phyloP scores from a whole-genome alignment of 495 filamentous ascomycete species.

The Aspergillus carlsbadensis region DNA sequence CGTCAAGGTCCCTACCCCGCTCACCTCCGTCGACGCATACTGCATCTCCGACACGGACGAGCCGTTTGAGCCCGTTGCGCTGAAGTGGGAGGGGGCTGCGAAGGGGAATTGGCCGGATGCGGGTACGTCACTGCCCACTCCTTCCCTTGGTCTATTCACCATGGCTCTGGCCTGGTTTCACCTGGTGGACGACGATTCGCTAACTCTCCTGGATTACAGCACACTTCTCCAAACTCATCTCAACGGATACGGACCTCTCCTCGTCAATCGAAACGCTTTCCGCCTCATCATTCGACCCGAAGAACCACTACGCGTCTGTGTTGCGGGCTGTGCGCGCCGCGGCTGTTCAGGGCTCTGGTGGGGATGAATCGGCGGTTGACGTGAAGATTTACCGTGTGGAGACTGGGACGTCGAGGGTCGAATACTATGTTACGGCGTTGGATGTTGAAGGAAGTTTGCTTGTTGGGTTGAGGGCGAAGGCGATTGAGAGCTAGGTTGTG shows the following conservation, averaged over 20 bases:
- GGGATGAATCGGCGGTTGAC: conserved; percentile 53
- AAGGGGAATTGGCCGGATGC: conserved; percentile 58
- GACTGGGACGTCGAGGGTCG: conserved; percentile 57
- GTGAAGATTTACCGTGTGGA: conserved; percentile 71
- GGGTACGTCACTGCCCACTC: conserved; percentile 43
- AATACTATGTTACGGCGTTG: conserved; percentile 75
- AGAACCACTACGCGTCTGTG: conserved; percentile 33
- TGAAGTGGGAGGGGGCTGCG: conserved; percentile 58
- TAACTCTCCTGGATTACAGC: conserved; percentile 19
- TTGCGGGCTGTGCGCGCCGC: conserved; percentile 37
- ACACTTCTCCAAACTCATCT: conserved; percentile 41
- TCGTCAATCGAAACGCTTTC: conserved; percentile 35
- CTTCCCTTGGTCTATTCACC: conserved; percentile 6
- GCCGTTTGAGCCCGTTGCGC: conserved; percentile 71
- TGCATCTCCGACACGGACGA: conserved; percentile 83
- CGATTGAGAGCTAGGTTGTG: conserved; percentile 61
- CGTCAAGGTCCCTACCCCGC: conserved; percentile 51
- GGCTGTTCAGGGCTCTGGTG: conserved; percentile 21
- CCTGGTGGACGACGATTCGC: neutral
- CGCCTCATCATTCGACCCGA: conserved; percentile 40
- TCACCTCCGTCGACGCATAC: conserved; percentile 59
- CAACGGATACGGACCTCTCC: conserved; percentile 31
- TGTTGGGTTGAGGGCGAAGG: conserved; percentile 72
- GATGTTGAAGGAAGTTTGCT: conserved; percentile 53
- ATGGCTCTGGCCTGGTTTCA: neutral